These are phyloP conservation scores for Apiospora rasikravindrae DNA, from an alignment of 2,329 filamentous ascomycete genomes.

Conservation along the genomic window DNA sequence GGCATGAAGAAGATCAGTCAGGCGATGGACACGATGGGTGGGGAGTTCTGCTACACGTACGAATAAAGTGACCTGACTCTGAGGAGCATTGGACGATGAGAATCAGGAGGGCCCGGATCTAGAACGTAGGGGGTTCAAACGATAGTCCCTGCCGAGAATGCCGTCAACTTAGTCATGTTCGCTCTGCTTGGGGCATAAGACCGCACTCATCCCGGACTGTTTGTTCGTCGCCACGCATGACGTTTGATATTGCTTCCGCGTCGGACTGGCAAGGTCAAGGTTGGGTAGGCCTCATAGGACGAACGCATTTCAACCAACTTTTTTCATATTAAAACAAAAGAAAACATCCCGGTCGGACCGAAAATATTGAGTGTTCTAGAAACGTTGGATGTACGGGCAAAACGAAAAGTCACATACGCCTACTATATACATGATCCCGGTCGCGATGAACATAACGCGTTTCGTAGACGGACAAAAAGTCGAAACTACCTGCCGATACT, in stretches of 20 bases:
- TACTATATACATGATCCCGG: too few species aligned
- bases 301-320: background rate
- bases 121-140: background rate
- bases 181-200: background rate
- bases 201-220: background rate
- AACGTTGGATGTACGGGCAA: background rate
- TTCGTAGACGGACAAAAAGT: too few species aligned
- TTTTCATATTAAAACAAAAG: background rate
- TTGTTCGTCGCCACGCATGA: background rate
- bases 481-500: too few species aligned
- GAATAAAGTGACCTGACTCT: constrained; percentile 17
- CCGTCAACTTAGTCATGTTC: background rate
- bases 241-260: background rate
- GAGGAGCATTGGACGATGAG: background rate
- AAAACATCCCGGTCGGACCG: background rate
- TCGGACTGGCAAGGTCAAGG: background rate
- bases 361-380: background rate
- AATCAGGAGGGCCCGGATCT: background rate
- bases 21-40: constrained; percentile 26
- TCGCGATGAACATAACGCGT: too few species aligned
- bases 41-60: constrained; percentile 28
- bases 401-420: background rate
- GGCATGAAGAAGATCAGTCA: constrained; percentile 25
- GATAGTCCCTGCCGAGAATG: background rate
- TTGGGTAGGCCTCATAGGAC: background rate